These are phyloP conservation scores for Hippophae gyantsensis DNA, from an alignment of 306 rosid species.

Conservation along the genomic window DNA sequence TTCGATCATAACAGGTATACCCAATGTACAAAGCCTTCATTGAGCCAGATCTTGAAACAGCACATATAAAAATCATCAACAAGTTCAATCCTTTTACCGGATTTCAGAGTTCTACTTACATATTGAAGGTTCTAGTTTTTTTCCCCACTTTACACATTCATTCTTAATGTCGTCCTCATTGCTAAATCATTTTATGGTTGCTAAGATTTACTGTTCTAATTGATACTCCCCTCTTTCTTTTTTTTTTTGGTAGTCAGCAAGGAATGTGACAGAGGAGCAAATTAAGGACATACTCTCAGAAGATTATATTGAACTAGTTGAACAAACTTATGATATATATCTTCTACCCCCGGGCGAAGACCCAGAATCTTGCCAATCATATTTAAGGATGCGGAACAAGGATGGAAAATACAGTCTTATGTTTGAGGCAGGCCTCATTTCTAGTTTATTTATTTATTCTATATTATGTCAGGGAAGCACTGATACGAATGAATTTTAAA, in stretches of 20 bases:
- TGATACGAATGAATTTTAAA: neutral
- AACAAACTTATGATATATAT: conserved; percentile 92
- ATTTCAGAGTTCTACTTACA: conserved; percentile 92
- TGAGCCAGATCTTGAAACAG: conserved; percentile 96
- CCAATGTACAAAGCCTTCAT: conserved; percentile 99
- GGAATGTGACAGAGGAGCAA: conserved; percentile 54
- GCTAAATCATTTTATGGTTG: conserved; percentile 4
- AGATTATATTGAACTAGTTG: conserved; percentile 62
- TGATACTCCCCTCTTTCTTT: conserved; percentile 8
- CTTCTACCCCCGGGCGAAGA: conserved; percentile 99
- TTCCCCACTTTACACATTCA: conserved; percentile 1
- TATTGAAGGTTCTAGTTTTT: conserved; percentile 56
- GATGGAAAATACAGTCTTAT: conserved; percentile 98
- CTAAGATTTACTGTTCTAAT: conserved; percentile 12
- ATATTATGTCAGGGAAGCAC: neutral
- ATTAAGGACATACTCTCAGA: conserved; percentile 62
- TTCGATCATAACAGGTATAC: conserved; percentile 57
- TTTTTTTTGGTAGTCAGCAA: conserved; percentile 56
- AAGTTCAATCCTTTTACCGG: conserved; percentile 97
- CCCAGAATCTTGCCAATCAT: conserved; percentile 96
- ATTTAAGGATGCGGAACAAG: conserved; percentile 94
- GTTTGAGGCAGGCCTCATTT: conserved; percentile 75
- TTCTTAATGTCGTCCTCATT: conserved; percentile 12
- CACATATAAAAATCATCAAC: conserved; percentile 83
- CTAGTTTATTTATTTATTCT: conserved; percentile 10